A percentile compares a stretch with the other conserved stretches of the same genome.
These are phyloP conservation scores for Talaromyces thailandensis DNA, from an alignment of 495 filamentous ascomycete species.

Conservation along the genomic window DNA sequence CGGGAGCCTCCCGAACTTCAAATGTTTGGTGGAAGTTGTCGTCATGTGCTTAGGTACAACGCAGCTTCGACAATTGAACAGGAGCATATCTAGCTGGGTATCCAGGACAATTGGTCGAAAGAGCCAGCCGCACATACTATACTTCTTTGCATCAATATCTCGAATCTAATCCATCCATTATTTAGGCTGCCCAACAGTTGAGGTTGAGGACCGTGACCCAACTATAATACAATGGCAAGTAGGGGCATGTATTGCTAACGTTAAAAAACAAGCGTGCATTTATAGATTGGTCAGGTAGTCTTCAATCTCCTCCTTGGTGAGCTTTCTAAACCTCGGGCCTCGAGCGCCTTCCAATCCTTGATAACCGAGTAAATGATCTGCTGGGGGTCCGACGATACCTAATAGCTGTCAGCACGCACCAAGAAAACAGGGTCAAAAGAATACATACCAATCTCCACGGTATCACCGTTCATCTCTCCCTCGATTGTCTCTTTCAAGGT, in stretches of 20 bases:
- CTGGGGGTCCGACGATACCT: slow-evolving; percentile 94
- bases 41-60: background rate
- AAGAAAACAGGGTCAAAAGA: background rate
- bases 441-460: slow-evolving; percentile 87
- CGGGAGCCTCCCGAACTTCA: background rate
- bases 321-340: slow-evolving; percentile 90
- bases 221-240: slow-evolving; percentile 5
- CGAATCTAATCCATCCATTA: background rate
- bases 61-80: background rate
- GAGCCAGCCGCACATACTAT: background rate
- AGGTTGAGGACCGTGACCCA: background rate
- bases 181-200: background rate
- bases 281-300: slow-evolving; percentile 96
- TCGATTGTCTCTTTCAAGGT: slow-evolving; percentile 99
- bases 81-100: background rate
- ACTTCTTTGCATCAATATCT: background rate
- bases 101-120: background rate
- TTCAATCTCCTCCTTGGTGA: slow-evolving; percentile 96
- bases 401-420: slow-evolving; percentile 15
- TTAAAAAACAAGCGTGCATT: slow-evolving; percentile 14
- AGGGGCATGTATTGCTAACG: slow-evolving; percentile 2
- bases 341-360: slow-evolving; percentile 85
- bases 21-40: background rate
- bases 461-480: slow-evolving; percentile 98
- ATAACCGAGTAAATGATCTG: slow-evolving; percentile 82